phyloP scores from a whole-genome alignment of 768 basidiomycete species.

The Kwoniella shandongensis region DNA sequence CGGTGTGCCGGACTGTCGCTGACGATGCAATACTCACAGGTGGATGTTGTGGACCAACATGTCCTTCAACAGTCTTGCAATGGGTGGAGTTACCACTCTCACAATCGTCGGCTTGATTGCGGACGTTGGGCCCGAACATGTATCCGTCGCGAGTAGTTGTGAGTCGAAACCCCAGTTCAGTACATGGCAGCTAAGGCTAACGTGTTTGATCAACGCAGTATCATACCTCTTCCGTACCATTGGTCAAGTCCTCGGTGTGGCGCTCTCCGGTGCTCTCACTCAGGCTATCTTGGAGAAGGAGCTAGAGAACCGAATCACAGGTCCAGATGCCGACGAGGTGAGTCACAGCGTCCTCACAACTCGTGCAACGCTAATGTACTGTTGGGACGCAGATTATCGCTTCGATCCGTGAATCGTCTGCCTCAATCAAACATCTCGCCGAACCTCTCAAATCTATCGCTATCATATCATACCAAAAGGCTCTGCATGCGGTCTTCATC shows the following conservation, averaged over 20 bases:
- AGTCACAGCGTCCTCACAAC: neutral
- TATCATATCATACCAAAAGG: constrained; percentile 41
- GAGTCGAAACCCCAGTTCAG: constrained; percentile 78
- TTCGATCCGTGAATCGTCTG: constrained; percentile 49
- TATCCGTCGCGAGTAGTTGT: constrained; percentile 78
- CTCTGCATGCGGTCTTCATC: constrained; percentile 46
- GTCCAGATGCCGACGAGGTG: constrained; percentile 62
- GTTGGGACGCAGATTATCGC: constrained; percentile 46
- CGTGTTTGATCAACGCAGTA: constrained; percentile 62
- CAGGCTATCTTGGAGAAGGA: constrained; percentile 74
- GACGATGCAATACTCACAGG: neutral
- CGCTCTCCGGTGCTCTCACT: constrained; percentile 76
- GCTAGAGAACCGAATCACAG: constrained; percentile 72
- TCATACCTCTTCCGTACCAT: constrained; percentile 91
- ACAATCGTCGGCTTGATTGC: constrained; percentile 70
- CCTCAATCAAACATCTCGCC: constrained; percentile 42
- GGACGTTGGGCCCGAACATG: constrained; percentile 70
- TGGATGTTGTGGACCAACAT: constrained; percentile 24
- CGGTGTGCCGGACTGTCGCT: constrained; percentile 25
- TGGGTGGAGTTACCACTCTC: constrained; percentile 29
- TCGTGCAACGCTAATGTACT: constrained; percentile 11
- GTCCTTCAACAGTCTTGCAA: constrained; percentile 19
- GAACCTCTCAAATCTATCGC: constrained; percentile 34
- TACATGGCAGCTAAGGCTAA: constrained; percentile 19
- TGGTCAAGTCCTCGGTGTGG: constrained; percentile 93